These are phyloP conservation scores for Leishmania braziliensis DNA, from an alignment of 208 protist genomes.

Conservation along the genomic window DNA sequence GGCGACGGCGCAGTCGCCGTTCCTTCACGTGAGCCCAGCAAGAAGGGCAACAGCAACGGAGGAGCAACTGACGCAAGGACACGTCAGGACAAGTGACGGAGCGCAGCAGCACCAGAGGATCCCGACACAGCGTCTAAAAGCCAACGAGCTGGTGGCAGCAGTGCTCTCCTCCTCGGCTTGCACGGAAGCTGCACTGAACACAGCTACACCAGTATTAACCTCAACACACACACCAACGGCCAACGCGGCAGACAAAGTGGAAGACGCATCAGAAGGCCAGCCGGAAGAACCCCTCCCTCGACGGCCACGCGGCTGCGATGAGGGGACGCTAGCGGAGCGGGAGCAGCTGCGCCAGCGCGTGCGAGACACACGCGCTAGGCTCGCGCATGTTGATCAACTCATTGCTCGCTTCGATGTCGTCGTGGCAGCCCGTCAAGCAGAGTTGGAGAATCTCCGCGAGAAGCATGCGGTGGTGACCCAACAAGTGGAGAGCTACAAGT, in stretches of 20 bases:
- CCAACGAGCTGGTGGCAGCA: constrained; percentile 1
- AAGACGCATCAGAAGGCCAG: background rate
- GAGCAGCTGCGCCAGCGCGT: constrained; percentile 12
- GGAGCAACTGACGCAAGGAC: background rate
- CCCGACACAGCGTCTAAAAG: background rate
- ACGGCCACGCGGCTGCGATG: background rate
- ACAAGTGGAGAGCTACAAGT: constrained; percentile 27
- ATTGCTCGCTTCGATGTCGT: constrained; percentile 18
- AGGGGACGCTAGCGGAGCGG: constrained; percentile 5
- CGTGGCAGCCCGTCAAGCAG: constrained; percentile 21
- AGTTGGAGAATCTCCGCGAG: constrained; percentile 14
- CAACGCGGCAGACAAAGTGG: background rate
- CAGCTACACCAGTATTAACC: background rate
- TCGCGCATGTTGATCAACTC: constrained; percentile 17
- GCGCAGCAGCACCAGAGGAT: background rate
- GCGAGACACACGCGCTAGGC: constrained; percentile 6
- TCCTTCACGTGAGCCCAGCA: background rate
- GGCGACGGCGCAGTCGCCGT: background rate
- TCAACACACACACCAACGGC: background rate
- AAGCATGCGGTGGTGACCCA: constrained; percentile 24
- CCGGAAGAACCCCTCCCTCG: constrained; percentile 22
- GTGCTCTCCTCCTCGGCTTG: background rate
- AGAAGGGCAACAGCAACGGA: background rate
- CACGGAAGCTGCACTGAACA: background rate
- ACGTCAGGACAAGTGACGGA: background rate